Conservation (phyloP, 2,329 filamentous ascomycete genomes). For the Pseudonectria buxi region DNA sequence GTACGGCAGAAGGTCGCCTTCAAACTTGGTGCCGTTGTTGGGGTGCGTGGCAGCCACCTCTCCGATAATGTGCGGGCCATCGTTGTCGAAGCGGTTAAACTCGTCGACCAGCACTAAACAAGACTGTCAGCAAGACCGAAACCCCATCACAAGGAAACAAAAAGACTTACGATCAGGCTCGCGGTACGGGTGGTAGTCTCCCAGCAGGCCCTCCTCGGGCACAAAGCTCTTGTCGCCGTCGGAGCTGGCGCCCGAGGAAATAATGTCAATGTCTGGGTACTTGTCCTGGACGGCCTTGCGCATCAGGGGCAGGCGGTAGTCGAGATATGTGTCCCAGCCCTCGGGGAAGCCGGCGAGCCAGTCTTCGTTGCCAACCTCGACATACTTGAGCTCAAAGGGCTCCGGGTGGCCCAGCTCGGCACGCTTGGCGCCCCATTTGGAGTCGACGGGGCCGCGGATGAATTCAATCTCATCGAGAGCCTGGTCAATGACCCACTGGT, state of each 20-base stretch:
- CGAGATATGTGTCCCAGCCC: conserved; percentile 42
- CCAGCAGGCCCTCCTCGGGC: conserved; percentile 31
- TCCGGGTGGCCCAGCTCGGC: conserved; percentile 54
- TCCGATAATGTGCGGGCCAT: conserved; percentile 33
- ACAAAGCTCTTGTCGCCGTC: conserved; percentile 35
- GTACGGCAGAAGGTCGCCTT: conserved; percentile 37
- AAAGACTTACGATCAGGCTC: conserved; percentile 31
- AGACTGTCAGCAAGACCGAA: too few relatives aligned
- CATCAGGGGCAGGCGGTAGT: conserved; percentile 53
- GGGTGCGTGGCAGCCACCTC: conserved; percentile 47
- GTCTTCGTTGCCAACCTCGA: conserved; percentile 65
- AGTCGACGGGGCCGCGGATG: conserved; percentile 45
- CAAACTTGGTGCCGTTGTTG: conserved; percentile 44
- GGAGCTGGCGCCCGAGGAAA: conserved; percentile 40
- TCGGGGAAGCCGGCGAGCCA: conserved; percentile 45
- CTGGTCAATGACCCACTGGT: conserved; percentile 51
- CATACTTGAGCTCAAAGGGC: conserved; percentile 53
- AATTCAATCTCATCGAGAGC: conserved; percentile 59
- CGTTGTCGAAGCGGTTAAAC: conserved; percentile 49
- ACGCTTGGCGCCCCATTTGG: conserved; percentile 50
- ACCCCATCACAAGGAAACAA: too few relatives aligned
- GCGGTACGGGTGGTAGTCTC: conserved; percentile 47
- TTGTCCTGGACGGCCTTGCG: conserved; percentile 49
- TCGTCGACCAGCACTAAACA: conserved; percentile 34
- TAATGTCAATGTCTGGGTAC: conserved; percentile 52